Evolutionary conservation across 164 flowering plant species (phyloP).

Genomic region (Paratinospora sagittata): DNA sequence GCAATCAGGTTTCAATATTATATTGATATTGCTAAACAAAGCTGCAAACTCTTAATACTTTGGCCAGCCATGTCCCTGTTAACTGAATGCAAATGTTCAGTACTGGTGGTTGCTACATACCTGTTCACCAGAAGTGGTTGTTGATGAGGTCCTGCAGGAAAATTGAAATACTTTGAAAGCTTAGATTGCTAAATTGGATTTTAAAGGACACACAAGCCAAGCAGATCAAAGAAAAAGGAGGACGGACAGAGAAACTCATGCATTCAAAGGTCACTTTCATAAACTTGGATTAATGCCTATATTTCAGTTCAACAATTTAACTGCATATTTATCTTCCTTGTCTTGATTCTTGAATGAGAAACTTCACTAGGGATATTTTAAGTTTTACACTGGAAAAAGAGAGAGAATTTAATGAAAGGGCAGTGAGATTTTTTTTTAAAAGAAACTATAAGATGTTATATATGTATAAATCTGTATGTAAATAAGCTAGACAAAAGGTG

Average conservation of each 20-base stretch:
- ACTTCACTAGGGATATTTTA: not conserved
- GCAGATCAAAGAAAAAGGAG: too few species aligned
- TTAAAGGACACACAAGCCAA: not conserved
- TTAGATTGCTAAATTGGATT: not conserved
- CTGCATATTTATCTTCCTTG: too few species aligned
- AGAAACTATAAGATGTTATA: too few species aligned
- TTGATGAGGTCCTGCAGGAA: slow-evolving; percentile 12
- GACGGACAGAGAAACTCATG: too few species aligned
- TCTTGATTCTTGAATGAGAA: not conserved
- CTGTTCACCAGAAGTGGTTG: slow-evolving; percentile 20
- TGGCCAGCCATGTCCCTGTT: slow-evolving; percentile 18
- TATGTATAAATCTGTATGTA: too few species aligned
- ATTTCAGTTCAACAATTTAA: too few species aligned
- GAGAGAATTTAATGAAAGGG: not conserved
- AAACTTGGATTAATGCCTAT: too few species aligned
- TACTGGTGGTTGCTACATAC: slow-evolving; percentile 15
- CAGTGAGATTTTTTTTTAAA: not conserved
- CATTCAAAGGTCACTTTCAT: too few species aligned
- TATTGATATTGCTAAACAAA: not conserved
- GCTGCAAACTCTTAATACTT: slow-evolving; percentile 21
- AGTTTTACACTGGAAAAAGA: not conserved
- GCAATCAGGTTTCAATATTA: not conserved
- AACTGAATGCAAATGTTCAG: slow-evolving; percentile 16
- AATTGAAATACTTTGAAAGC: not conserved
- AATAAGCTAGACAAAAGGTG: too few species aligned